Conservation (phyloP, 73 alveolate species). For the Stentor roeselii region DNA sequence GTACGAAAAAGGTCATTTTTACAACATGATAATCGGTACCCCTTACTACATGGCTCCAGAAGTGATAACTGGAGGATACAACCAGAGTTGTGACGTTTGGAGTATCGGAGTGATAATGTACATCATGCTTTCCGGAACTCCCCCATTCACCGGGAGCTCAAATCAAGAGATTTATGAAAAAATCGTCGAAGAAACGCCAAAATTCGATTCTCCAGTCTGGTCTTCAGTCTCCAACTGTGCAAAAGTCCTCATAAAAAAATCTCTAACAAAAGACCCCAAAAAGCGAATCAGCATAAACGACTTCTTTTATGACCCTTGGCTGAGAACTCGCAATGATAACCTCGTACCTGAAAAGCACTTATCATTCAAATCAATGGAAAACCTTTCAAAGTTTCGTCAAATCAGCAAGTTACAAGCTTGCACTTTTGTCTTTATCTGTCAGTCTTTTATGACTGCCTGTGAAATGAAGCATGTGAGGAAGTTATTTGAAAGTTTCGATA, state of each 20-base stretch:
- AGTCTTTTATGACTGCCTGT: no score
- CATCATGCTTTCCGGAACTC: slow-evolving; percentile 78
- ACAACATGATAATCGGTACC: slow-evolving; percentile 74
- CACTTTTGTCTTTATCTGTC: no score
- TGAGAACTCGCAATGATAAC: no score
- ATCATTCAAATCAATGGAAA: no score
- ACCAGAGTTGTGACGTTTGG: slow-evolving; percentile 78
- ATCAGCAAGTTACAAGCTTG: no score
- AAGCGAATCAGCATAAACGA: no score
- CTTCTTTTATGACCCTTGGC: no score
- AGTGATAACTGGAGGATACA: slow-evolving; percentile 50
- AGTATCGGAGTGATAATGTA: slow-evolving; percentile 79
- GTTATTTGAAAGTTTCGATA: no score
- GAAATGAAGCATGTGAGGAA: no score
- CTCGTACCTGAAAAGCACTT: no score
- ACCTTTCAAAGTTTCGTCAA: no score
- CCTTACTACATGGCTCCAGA: slow-evolving; percentile 77
- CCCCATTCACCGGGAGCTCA: slow-evolving; percentile 80
- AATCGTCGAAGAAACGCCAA: slow-evolving; percentile 33
- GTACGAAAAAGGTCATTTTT: slow-evolving; percentile 43
- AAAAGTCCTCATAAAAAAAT: slow-evolving; percentile 36
- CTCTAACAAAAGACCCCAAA: slow-evolving; percentile 38
- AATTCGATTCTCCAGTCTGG: slow-evolving; percentile 42
- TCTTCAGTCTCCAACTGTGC: slow-evolving; percentile 36
- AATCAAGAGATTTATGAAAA: slow-evolving; percentile 59